These are phyloP conservation scores for Blastobotrys muscicola DNA, from an alignment of 805 yeast genomes.

Conservation along the genomic window DNA sequence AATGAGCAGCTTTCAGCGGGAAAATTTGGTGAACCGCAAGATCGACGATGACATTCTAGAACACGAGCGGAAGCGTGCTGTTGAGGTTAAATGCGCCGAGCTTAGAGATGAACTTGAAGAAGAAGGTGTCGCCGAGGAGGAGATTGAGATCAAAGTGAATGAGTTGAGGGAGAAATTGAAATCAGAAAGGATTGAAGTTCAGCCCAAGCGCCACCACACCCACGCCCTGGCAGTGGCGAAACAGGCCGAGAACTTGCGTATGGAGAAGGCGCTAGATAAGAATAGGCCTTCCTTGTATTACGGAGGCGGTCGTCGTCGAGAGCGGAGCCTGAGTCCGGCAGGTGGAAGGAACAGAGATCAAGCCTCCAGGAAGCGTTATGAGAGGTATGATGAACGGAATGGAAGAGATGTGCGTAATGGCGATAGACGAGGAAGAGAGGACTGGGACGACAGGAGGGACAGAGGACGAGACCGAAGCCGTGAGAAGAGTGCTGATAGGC, in stretches of 20 bases:
- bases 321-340: background rate
- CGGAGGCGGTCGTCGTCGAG: background rate
- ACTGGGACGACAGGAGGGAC: no score
- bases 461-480: no score
- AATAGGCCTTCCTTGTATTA: background rate
- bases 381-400: no score
- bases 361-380: background rate
- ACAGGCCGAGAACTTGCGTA: conserved; percentile 10
- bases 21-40: conserved; percentile 12
- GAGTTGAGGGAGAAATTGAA: conserved; percentile 15
- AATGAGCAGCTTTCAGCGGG: background rate
- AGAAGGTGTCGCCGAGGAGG: conserved; percentile 15
- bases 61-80: conserved; percentile 21
- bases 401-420: no score
- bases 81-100: conserved; percentile 22
- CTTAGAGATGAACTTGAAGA: conserved; percentile 22
- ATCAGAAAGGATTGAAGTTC: background rate
- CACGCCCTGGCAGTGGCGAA: conserved; percentile 16
- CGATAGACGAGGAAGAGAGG: no score
- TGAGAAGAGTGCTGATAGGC: no score
- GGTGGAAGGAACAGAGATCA: background rate
- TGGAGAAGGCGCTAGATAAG: conserved; percentile 10
- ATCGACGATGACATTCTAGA: conserved; percentile 20
- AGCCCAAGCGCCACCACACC: conserved; percentile 8
- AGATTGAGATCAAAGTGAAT: conserved; percentile 14